Evolutionary conservation across 2,329 filamentous ascomycete species (phyloP).

Genomic region (Phialophora tarda): DNA sequence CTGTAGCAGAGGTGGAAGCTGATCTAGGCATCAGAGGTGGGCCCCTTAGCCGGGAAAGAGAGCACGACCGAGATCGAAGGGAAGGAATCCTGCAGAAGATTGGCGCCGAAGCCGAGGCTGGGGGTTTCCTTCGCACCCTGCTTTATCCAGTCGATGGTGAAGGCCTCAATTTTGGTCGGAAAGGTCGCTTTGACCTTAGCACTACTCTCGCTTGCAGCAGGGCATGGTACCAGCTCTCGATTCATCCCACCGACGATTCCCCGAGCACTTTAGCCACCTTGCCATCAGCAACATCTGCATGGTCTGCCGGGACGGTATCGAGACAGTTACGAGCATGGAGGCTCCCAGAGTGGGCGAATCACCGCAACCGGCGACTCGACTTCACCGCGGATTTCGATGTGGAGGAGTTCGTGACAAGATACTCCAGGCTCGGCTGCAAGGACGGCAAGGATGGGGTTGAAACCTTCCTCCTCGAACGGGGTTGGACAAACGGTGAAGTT

Average conservation of each 20-base stretch:
- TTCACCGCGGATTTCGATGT: conserved; percentile 97
- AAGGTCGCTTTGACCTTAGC: conserved; percentile 78
- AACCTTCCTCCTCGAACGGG: conserved; percentile 89
- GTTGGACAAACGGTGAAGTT: conserved; percentile 98
- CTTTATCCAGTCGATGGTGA: conserved; percentile 78
- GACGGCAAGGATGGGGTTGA: conserved; percentile 92
- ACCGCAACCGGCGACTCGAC: conserved; percentile 86
- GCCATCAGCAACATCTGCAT: conserved; percentile 75
- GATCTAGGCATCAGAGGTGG: conserved; percentile 78
- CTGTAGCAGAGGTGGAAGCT: conserved; percentile 74
- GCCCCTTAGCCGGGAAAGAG: conserved; percentile 71
- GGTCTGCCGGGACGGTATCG: conserved; percentile 92
- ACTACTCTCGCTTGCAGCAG: conserved; percentile 79
- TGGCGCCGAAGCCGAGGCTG: conserved; percentile 77
- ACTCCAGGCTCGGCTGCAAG: conserved; percentile 80
- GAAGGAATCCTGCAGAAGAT: conserved; percentile 86
- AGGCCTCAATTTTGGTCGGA: conserved; percentile 79
- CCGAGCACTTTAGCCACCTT: conserved; percentile 76
- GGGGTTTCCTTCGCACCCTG: conserved; percentile 79
- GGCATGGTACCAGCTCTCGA: conserved; percentile 90
- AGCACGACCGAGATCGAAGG: conserved; percentile 78
- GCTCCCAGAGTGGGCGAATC: conserved; percentile 94
- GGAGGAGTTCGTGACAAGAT: conserved; percentile 87
- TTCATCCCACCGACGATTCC: conserved; percentile 88
- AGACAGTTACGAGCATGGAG: conserved; percentile 92